A percentile compares a stretch with the other conserved stretches of the same genome.
Conservation (phyloP, 1,139 yeast genomes). For the Suhomyces maxii region DNA sequence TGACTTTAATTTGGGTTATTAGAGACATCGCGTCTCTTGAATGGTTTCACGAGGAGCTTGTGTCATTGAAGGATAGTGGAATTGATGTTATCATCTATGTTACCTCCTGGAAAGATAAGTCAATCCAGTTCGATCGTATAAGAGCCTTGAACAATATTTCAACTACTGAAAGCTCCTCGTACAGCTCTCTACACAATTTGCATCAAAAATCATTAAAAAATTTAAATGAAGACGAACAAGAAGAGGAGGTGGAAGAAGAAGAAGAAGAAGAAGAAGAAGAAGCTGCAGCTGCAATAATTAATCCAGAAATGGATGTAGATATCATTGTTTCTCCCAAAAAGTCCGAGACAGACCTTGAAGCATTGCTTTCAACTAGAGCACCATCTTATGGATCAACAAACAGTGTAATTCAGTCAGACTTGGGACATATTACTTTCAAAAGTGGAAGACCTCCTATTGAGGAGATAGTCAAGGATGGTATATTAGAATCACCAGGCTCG, state of each 20-base stretch:
- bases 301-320: background rate
- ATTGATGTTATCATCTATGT: conserved; percentile 20
- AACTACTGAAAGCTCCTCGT: background rate
- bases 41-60: conserved; percentile 23
- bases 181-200: background rate
- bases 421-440: conserved; percentile 23
- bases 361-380: background rate
- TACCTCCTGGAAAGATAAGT: conserved; percentile 10
- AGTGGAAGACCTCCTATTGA: conserved; percentile 35
- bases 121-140: background rate
- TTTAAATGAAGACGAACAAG: background rate
- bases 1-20: conserved; percentile 23
- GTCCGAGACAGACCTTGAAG: background rate
- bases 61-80: conserved; percentile 13
- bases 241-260: background rate
- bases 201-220: background rate
- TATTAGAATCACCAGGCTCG: conserved; percentile 25
- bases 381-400: background rate
- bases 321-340: background rate
- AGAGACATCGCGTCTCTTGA: conserved; percentile 19
- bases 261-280: background rate
- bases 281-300: background rate
- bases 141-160: background rate
- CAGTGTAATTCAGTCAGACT: background rate
- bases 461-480: conserved; percentile 21